Evolutionary conservation across 768 basidiomycete genomes (phyloP), one percentile per base, ranked within the genome.

Genomic region (Lactarius akahatsu): DNA sequence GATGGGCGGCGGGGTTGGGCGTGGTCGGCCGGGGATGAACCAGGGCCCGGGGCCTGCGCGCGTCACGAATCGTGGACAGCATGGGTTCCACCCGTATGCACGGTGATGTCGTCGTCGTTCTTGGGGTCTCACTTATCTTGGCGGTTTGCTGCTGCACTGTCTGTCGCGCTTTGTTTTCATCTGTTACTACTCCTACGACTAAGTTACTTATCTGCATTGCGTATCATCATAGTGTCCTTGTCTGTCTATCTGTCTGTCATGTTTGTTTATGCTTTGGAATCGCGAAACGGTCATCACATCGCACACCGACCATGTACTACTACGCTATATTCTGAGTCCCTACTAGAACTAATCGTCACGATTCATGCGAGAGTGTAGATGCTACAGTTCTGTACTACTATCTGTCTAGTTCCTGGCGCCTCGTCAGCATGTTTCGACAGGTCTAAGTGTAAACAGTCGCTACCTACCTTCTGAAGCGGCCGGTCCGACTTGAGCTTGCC

Each of bases 1-100:
- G 28, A 28, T 28, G 28, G 28, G 28, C 28, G 28, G 28, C 28
- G 28, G 70, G 30, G 89, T 28, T 2, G 28, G 28, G 28, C 28
- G 28, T 28, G 73, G 87, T 84, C 61, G 86, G 80, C 5, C 80
- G 80, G 63, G 81, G 81, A 18, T 86, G 85, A 7, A 80, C 81
- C 78, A 77, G 2, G 82, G 84, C 71, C 82, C 80, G 18, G 83
- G 81, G 7, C 73, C 75, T n/a, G 70, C 76, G 63, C 69, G 91
- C 63, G 83, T 85, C 13, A 81, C 78, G 1, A 86, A 88, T 72
- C 79, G 91, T 41, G 90, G 92, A 41, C 87, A 89, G 72, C 90
- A 92, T 76, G 85, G 86, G 69, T 94, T 89, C 77, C 92, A 93
- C 72, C 92, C 92, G 0, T 94, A 94, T 71, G 88, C 90, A 36